Percentiles rank a stretch among this genome's conserved stretches.
These are phyloP conservation scores for Jamesozyma lodderae DNA, from an alignment of 805 yeast genomes.

Conservation along the genomic window DNA sequence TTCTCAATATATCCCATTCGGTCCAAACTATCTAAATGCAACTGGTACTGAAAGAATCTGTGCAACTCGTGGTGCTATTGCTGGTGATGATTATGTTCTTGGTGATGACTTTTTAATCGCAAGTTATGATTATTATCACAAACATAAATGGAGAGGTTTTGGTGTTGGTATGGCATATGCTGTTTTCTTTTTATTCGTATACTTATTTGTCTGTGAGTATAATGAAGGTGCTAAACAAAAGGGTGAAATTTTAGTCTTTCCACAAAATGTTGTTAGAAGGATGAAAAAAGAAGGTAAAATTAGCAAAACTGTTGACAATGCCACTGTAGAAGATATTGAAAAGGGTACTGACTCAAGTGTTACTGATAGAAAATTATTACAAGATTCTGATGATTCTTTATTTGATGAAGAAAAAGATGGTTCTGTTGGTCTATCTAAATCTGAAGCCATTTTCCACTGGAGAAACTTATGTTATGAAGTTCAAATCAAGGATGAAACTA, in stretches of 20 bases:
- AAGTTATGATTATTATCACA: constrained; percentile 34
- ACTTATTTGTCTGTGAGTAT: constrained; percentile 41
- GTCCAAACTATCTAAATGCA: constrained; percentile 33
- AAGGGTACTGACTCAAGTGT: constrained; percentile 8
- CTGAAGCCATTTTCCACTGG: constrained; percentile 63
- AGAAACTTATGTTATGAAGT: constrained; percentile 64
- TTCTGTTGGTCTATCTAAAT: constrained; percentile 21
- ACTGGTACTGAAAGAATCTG: constrained; percentile 33
- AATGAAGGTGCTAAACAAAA: constrained; percentile 47
- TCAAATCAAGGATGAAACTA: constrained; percentile 48
- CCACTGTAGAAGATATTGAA: constrained; percentile 7
- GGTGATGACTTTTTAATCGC: constrained; percentile 39
- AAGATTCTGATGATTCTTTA: constrained; percentile 16
- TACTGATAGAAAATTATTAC: constrained; percentile 19
- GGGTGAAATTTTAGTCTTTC: constrained; percentile 55
- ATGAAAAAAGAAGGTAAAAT: constrained; percentile 32
- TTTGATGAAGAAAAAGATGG: background rate
- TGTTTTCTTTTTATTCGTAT: constrained; percentile 42
- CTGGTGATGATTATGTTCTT: constrained; percentile 38
- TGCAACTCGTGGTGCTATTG: constrained; percentile 40
- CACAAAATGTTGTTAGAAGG: constrained; percentile 37
- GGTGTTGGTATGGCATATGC: constrained; percentile 49
- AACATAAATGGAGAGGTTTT: constrained; percentile 50
- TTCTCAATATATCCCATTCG: constrained; percentile 34
- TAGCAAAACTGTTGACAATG: background rate